These are phyloP conservation scores for Ramichloridium luteum DNA, from an alignment of 2,329 filamentous ascomycete species.

Conservation along the genomic window DNA sequence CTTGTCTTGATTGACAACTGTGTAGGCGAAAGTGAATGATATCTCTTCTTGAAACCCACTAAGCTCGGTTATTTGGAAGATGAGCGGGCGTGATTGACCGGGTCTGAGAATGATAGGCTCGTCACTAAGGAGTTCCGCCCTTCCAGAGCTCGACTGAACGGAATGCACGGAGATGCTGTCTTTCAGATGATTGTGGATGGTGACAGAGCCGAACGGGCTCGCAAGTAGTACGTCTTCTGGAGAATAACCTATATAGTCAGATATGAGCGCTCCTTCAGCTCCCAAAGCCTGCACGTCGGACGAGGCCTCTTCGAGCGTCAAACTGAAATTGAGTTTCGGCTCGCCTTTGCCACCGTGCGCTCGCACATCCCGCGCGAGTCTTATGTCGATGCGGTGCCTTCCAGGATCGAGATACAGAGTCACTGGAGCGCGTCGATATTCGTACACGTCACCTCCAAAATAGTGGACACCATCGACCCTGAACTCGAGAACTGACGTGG, in stretches of 20 bases:
- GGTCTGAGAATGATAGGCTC: conserved; percentile 17
- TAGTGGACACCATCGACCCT: conserved; percentile 40
- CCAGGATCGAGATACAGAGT: conserved; percentile 40
- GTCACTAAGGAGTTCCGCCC: conserved; percentile 8
- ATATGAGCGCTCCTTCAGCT: conserved; percentile 28
- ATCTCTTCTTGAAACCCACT: background rate
- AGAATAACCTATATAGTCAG: conserved; percentile 35
- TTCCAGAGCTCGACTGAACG: conserved; percentile 12
- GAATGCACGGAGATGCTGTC: conserved; percentile 12
- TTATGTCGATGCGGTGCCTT: conserved; percentile 39
- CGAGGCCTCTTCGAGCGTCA: conserved; percentile 24
- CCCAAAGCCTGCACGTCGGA: conserved; percentile 18
- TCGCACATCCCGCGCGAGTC: conserved; percentile 45
- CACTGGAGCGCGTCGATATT: conserved; percentile 38
- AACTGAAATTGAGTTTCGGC: conserved; percentile 33
- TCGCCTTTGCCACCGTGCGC: conserved; percentile 41
- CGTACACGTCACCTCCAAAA: conserved; percentile 48
- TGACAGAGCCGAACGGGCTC: conserved; percentile 37
- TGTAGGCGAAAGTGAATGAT: background rate
- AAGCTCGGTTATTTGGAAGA: conserved; percentile 24
- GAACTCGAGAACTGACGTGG: conserved; percentile 40
- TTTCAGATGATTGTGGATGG: conserved; percentile 33
- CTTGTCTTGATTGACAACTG: background rate
- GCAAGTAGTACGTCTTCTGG: conserved; percentile 32
- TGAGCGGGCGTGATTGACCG: conserved; percentile 32